phyloP scores from a whole-genome alignment of 352 stramenopile species.

The Pilasporangium apinafurcum region DNA sequence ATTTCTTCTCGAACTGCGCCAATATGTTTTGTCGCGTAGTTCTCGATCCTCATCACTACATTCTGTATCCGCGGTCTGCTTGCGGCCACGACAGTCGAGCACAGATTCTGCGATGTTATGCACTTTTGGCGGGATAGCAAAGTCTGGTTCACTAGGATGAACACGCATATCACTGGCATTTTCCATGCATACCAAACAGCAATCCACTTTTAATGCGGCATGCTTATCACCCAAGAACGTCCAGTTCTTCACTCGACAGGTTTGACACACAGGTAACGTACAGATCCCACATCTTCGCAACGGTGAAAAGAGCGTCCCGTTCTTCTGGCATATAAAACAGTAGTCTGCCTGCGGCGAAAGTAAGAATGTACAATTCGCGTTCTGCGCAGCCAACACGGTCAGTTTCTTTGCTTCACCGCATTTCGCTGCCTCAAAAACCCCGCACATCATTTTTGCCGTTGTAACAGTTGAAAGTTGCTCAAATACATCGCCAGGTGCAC shows the following conservation, averaged over 20 bases:
- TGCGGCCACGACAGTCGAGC: too few relatives aligned
- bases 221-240: conserved; percentile 1
- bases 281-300: background rate
- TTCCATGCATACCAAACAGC: conserved; percentile 6
- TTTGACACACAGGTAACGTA: background rate
- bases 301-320: background rate
- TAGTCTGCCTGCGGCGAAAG: conserved; percentile 1
- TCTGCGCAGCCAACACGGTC: conserved; percentile 22
- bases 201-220: background rate
- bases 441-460: conserved; percentile 20
- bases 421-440: conserved; percentile 17
- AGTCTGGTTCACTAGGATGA: conserved; percentile 2
- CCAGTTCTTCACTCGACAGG: conserved; percentile 3
- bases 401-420: conserved; percentile 41
- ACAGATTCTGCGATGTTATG: too few relatives aligned
- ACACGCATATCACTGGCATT: conserved; percentile 8
- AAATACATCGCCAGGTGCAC: conserved; percentile 22
- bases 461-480: conserved; percentile 10
- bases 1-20: too few relatives aligned
- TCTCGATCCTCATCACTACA: too few relatives aligned
- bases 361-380: too few relatives aligned
- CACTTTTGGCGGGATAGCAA: too few relatives aligned
- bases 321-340: conserved; percentile 5
- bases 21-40: too few relatives aligned
- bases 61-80: too few relatives aligned